Evolutionary conservation across 208 protist species (phyloP).

Genomic region (Leishmania arabica): DNA sequence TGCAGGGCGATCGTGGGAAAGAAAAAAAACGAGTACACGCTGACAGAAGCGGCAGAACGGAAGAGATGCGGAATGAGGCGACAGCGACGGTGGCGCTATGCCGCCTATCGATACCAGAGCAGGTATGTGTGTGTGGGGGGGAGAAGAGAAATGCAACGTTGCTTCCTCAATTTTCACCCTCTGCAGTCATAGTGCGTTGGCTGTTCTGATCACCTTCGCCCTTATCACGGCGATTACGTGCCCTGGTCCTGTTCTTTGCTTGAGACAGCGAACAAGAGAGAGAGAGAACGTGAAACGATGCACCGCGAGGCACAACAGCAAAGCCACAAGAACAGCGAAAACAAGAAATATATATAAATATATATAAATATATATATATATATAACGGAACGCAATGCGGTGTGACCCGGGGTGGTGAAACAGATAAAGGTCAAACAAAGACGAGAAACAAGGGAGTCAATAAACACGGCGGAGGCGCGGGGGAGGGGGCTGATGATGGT

Average conservation of each 20-base stretch:
- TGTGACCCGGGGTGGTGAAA: not conserved
- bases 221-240: not conserved
- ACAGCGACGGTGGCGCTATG: not conserved
- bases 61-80: not conserved
- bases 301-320: not conserved
- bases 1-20: not conserved
- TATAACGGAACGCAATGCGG: not conserved
- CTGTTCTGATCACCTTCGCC: not conserved
- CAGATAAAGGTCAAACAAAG: not conserved
- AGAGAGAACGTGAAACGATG: not conserved
- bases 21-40: not conserved
- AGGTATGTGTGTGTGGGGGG: not conserved
- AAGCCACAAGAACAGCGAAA: not conserved
- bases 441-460: not conserved
- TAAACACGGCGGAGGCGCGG: not conserved
- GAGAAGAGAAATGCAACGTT: not conserved
- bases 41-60: not conserved
- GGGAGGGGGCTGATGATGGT: not conserved
- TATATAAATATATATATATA: too few species aligned
- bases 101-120: not conserved
- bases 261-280: not conserved
- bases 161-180: not conserved
- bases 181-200: not conserved
- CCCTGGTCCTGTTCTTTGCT: not conserved
- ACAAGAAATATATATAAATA: not conserved